A percentile compares a stretch with the other conserved stretches of the same genome.
phyloP scores from a whole-genome alignment of 2,329 filamentous ascomycete species.

The Claviceps africana region DNA sequence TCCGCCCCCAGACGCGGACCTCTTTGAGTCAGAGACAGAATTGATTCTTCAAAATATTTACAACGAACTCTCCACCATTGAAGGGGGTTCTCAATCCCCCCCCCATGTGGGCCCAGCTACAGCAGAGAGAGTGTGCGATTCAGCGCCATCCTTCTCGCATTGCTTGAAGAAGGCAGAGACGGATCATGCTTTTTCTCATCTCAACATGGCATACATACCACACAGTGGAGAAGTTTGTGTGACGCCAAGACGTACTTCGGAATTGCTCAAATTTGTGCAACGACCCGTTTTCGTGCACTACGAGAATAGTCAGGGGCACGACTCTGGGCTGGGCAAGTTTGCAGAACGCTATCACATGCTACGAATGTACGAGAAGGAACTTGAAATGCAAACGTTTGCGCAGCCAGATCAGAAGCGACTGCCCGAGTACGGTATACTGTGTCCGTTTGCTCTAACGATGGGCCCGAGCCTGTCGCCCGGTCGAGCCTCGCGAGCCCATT shows the following conservation, averaged over 20 bases:
- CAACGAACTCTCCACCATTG: not conserved
- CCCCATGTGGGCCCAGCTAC: not conserved
- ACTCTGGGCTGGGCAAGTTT: constrained; percentile 1
- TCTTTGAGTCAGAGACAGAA: not conserved
- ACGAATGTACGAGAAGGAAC: constrained; percentile 33
- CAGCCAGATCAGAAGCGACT: constrained; percentile 6
- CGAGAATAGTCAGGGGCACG: not conserved
- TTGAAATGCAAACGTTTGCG: constrained; percentile 30
- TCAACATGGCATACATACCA: constrained; percentile 23
- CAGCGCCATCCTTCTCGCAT: not conserved
- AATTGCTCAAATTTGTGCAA: constrained; percentile 12
- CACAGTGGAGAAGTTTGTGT: constrained; percentile 15
- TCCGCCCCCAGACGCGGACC: not conserved
- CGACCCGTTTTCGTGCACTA: constrained; percentile 9
- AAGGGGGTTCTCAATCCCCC: not conserved
- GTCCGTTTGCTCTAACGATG: constrained; percentile 16
- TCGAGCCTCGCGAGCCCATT: constrained; percentile 12
- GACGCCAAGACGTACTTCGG: constrained; percentile 7
- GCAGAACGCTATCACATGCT: constrained; percentile 23
- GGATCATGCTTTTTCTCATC: not conserved
- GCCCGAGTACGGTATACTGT: constrained; percentile 18
- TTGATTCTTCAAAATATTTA: not conserved
- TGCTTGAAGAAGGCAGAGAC: constrained; percentile 1
- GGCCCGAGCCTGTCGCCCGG: constrained; percentile 13
- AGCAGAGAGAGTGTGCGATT: not conserved